phyloP scores from a whole-genome alignment of 2,329 filamentous ascomycete genomes.

The Alternaria dauci region DNA sequence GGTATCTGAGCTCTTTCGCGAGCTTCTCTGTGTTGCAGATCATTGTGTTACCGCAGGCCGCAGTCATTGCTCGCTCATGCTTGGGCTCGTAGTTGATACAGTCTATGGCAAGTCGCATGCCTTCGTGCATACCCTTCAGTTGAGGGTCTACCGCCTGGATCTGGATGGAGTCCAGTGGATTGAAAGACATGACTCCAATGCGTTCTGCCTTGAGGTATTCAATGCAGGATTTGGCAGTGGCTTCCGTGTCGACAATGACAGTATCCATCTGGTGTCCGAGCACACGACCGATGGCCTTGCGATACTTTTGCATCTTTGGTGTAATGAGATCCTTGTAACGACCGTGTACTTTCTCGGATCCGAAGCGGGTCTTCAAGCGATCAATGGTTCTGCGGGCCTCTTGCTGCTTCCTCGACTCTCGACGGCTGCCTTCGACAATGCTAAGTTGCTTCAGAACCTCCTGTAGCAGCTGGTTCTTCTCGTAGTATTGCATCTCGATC shows the following conservation, averaged over 20 bases:
- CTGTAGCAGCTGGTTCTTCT: conserved; percentile 90
- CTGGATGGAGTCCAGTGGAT: conserved; percentile 96
- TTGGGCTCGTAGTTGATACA: conserved; percentile 92
- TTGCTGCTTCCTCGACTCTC: conserved; percentile 83
- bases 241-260: conserved; percentile 93
- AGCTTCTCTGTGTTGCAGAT: conserved; percentile 89
- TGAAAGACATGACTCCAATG: conserved; percentile 88
- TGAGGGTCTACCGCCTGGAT: conserved; percentile 90
- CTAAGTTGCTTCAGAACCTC: conserved; percentile 83
- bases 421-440: conserved; percentile 82
- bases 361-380: conserved; percentile 87
- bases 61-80: conserved; percentile 90
- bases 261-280: conserved; percentile 93
- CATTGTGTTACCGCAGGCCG: conserved; percentile 92
- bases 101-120: conserved; percentile 88
- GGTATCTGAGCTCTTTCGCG: conserved; percentile 89
- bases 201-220: conserved; percentile 92
- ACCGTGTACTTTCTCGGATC: conserved; percentile 78
- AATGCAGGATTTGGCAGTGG: conserved; percentile 92
- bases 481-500: conserved; percentile 81
- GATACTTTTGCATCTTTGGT: conserved; percentile 96
- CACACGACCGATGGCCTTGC: conserved; percentile 90
- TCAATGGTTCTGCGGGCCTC: conserved; percentile 83
- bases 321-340: conserved; percentile 91
- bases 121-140: conserved; percentile 86